A percentile compares a stretch with the other conserved stretches of the same genome.
Evolutionary conservation across 257 asterid species (phyloP).

Genomic region (Plantago elongata): DNA sequence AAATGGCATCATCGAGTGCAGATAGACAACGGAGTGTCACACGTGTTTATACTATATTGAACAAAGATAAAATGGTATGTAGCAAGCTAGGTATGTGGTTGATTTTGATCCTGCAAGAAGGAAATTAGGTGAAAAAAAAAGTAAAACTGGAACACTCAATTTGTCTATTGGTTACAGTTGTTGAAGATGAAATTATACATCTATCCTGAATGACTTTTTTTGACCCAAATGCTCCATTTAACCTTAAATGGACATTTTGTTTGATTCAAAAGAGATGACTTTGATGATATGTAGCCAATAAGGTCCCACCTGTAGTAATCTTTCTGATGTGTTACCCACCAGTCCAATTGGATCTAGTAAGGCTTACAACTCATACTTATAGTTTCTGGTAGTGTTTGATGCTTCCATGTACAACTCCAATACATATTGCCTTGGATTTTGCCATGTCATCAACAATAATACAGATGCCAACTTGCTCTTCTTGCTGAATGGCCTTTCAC

Average conservation of each 20-base stretch:
- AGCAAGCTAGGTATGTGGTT: no score
- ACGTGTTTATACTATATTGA: no score
- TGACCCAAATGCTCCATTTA: constrained; percentile 27
- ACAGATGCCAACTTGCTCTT: no score
- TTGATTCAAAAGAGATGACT: not conserved
- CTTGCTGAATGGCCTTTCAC: no score
- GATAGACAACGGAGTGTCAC: no score
- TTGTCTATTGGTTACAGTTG: constrained; percentile 35
- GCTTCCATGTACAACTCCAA: constrained; percentile 7
- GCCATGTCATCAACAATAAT: no score
- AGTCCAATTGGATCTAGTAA: constrained; percentile 18
- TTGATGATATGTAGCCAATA: not conserved
- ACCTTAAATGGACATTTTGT: constrained; percentile 26
- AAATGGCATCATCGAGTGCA: no score
- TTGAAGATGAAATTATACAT: constrained; percentile 21
- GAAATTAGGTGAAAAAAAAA: no score
- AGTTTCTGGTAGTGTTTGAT: constrained; percentile 28
- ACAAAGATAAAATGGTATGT: no score
- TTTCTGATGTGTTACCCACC: constrained; percentile 43
- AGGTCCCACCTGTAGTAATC: constrained; percentile 25
- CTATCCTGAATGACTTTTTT: constrained; percentile 4
- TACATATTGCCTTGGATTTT: no score
- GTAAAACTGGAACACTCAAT: not conserved
- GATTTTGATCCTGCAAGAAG: no score
- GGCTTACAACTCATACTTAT: constrained; percentile 30